Evolutionary conservation across 2,329 filamentous ascomycete species (phyloP).

Genomic region (Daldinia sp.): DNA sequence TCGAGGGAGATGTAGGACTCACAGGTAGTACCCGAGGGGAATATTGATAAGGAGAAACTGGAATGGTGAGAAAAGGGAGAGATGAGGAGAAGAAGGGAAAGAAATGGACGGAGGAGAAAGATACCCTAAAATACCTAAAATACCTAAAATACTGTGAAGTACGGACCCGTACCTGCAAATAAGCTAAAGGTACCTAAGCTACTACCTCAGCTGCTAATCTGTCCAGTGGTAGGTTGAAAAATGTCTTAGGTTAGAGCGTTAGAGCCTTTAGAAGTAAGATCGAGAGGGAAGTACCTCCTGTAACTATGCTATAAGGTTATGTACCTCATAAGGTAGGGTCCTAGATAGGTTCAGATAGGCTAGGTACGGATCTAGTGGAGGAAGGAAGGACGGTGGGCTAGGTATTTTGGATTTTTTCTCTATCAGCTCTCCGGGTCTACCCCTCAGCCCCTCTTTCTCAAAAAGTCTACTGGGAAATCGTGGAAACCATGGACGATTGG

Average conservation of each 20-base stretch:
- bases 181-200: conserved; percentile 18
- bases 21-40: conserved; percentile 16
- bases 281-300: neutral
- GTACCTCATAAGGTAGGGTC: neutral
- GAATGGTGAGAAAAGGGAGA: conserved; percentile 32
- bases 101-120: neutral
- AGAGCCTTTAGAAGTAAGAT: conserved; percentile 22
- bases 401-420: conserved; percentile 8
- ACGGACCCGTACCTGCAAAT: no score
- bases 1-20: conserved; percentile 2
- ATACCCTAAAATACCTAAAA: conserved; percentile 4
- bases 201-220: conserved; percentile 20
- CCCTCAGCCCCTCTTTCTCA: conserved; percentile 31
- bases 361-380: conserved; percentile 13
- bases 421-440: conserved; percentile 18
- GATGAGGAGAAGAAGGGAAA: conserved; percentile 32
- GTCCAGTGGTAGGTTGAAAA: neutral
- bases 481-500: conserved; percentile 36
- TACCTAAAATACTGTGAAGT: conserved; percentile 1
- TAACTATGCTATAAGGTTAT: no score
- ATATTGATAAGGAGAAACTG: conserved; percentile 26
- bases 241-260: neutral
- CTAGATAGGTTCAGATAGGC: neutral
- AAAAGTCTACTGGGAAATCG: conserved; percentile 4
- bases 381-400: conserved; percentile 3